A percentile compares a stretch with the other conserved stretches of the same genome.
Conservation (phyloP, 1,284 basidiomycete genomes). For the Marasmius tenuissimus region DNA sequence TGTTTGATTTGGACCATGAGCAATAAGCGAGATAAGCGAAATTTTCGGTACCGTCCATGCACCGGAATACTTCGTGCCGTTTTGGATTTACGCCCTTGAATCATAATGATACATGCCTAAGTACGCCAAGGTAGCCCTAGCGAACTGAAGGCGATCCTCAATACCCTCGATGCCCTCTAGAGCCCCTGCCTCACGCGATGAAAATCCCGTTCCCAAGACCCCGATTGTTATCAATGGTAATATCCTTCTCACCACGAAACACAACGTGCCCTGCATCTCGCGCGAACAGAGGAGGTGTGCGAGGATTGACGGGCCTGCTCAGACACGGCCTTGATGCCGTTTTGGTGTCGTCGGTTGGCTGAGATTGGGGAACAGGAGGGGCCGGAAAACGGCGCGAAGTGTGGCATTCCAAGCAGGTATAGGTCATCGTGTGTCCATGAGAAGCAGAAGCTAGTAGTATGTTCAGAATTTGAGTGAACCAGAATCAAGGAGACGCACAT, state of each 20-base stretch:
- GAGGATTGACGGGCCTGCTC: slow-evolving; percentile 23
- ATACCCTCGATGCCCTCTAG: too few relatives aligned
- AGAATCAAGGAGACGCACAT: slow-evolving; percentile 39
- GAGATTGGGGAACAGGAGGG: slow-evolving; percentile 35
- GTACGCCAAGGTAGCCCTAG: too few relatives aligned
- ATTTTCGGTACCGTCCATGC: too few relatives aligned
- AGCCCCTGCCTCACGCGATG: neutral
- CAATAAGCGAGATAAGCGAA: too few relatives aligned
- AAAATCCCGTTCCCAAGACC: slow-evolving; percentile 7
- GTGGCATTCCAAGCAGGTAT: slow-evolving; percentile 57
- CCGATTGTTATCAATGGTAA: slow-evolving; percentile 18
- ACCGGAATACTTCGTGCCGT: too few relatives aligned
- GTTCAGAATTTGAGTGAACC: neutral
- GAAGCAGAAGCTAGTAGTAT: slow-evolving; percentile 40
- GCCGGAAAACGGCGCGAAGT: slow-evolving; percentile 61
- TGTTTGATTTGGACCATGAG: too few relatives aligned
- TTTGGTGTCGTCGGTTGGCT: neutral
- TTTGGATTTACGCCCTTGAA: too few relatives aligned
- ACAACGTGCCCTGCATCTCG: slow-evolving; percentile 61
- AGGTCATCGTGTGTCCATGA: slow-evolving; percentile 54
- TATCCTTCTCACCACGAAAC: slow-evolving; percentile 56
- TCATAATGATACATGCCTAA: too few relatives aligned
- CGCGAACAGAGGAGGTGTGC: slow-evolving; percentile 55
- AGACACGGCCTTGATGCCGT: neutral
- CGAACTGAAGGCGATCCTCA: too few relatives aligned